Conservation (phyloP, 2,329 filamentous ascomycete genomes). For the Monascus ruber region DNA sequence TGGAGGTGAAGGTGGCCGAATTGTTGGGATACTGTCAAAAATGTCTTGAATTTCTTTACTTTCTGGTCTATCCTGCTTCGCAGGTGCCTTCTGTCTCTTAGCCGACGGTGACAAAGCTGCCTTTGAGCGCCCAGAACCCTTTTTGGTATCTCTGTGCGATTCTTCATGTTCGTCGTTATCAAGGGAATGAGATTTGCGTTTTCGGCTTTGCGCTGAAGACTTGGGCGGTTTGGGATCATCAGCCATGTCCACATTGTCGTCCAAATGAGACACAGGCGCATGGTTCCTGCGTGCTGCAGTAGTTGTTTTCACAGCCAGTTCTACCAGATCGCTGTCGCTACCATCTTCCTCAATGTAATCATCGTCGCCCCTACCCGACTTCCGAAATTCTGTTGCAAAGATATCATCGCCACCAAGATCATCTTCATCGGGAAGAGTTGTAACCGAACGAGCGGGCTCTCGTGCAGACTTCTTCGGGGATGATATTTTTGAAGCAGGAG, state of each 20-base stretch:
- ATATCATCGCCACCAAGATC: conserved; percentile 68
- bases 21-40: conserved; percentile 72
- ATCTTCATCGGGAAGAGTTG: conserved; percentile 47
- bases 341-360: conserved; percentile 57
- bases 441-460: conserved; percentile 22
- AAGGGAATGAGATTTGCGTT: conserved; percentile 47
- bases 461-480: conserved; percentile 7
- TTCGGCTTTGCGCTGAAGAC: conserved; percentile 33
- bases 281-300: conserved; percentile 33
- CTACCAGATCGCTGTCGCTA: conserved; percentile 46
- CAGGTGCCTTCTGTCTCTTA: conserved; percentile 45
- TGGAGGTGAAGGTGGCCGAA: conserved; percentile 75
- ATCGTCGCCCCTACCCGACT: conserved; percentile 50
- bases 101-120: conserved; percentile 19
- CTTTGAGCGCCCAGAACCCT: conserved; percentile 30
- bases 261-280: conserved; percentile 19
- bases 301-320: conserved; percentile 51
- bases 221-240: conserved; percentile 37
- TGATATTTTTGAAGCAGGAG: conserved; percentile 41
- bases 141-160: conserved; percentile 49
- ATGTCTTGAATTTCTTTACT: conserved; percentile 68
- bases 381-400: conserved; percentile 61
- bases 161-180: conserved; percentile 45
- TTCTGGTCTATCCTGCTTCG: conserved; percentile 57
- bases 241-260: conserved; percentile 44